These are phyloP conservation scores for Cyberlindnera misumaiensis DNA, from an alignment of 805 yeast species.

Conservation along the genomic window DNA sequence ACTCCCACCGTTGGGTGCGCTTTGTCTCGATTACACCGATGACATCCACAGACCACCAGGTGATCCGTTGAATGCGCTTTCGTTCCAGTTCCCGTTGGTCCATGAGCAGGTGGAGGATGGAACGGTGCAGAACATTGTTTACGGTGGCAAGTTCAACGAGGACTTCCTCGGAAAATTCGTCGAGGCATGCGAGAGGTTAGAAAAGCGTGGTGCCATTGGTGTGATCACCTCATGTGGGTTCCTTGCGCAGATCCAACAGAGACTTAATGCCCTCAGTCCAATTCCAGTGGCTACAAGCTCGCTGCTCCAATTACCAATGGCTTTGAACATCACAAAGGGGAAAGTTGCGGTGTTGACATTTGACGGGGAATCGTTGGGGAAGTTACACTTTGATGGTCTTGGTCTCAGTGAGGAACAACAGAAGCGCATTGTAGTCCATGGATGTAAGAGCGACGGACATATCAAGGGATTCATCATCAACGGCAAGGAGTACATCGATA, in stretches of 20 bases:
- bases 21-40: conserved; percentile 25
- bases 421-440: conserved; percentile 16
- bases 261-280: conserved; percentile 17
- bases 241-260: conserved; percentile 25
- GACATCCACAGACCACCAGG: conserved; percentile 30
- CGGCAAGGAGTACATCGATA: conserved; percentile 22
- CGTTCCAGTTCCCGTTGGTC: conserved; percentile 23
- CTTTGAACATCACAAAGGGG: conserved; percentile 16
- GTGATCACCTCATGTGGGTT: conserved; percentile 31
- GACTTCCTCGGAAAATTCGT: conserved; percentile 23
- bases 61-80: conserved; percentile 22
- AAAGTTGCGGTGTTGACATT: conserved; percentile 28
- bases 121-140: conserved; percentile 24
- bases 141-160: conserved; percentile 17
- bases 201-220: conserved; percentile 28
- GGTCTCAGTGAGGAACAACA: conserved; percentile 23
- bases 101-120: conserved; percentile 21
- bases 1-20: conserved; percentile 24
- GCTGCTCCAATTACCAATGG: conserved; percentile 26
- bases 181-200: conserved; percentile 22
- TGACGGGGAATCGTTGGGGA: conserved; percentile 21
- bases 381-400: conserved; percentile 25
- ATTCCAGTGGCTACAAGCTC: conserved; percentile 30
- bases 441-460: conserved; percentile 20
- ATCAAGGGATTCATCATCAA: conserved; percentile 21